phyloP scores from a whole-genome alignment of 2,329 filamentous ascomycete genomes.

The Parastagonospora avenae region DNA sequence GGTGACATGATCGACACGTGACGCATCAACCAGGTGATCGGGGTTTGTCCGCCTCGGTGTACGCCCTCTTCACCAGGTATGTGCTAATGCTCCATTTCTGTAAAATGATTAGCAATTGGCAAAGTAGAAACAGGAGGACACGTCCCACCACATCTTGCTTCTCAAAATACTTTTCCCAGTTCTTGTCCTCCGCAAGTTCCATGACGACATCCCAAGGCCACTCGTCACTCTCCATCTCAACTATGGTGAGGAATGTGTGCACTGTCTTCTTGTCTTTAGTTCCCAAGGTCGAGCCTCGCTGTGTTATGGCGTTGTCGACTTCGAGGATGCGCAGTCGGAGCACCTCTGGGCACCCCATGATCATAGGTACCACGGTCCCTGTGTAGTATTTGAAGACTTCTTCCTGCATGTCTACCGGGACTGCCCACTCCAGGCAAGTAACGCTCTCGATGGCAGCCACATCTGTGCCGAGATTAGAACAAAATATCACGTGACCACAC shows the following conservation, averaged over 20 bases:
- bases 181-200: constrained; percentile 12
- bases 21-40: no score
- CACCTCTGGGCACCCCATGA: constrained; percentile 13
- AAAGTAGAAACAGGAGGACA: not conserved
- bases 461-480: constrained; percentile 11
- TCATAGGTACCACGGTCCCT: constrained; percentile 8
- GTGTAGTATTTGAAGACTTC: constrained; percentile 17
- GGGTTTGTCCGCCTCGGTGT: not conserved
- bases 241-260: constrained; percentile 15
- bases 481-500: not conserved
- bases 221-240: constrained; percentile 20
- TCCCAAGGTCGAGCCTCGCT: constrained; percentile 2
- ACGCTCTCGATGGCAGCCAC: constrained; percentile 15
- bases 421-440: constrained; percentile 19
- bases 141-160: constrained; percentile 14
- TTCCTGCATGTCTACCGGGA: constrained; percentile 9
- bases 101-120: constrained; percentile 1
- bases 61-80: constrained; percentile 10
- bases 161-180: constrained; percentile 21
- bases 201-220: constrained; percentile 26
- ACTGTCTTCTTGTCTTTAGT: constrained; percentile 10
- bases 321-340: constrained; percentile 20
- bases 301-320: constrained; percentile 12
- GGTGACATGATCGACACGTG: no score
- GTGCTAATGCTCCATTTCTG: constrained; percentile 22